A percentile compares a stretch with the other conserved stretches of the same genome.
Conservation (phyloP, 352 stramenopile genomes). For the Globisporangium spinosum region DNA sequence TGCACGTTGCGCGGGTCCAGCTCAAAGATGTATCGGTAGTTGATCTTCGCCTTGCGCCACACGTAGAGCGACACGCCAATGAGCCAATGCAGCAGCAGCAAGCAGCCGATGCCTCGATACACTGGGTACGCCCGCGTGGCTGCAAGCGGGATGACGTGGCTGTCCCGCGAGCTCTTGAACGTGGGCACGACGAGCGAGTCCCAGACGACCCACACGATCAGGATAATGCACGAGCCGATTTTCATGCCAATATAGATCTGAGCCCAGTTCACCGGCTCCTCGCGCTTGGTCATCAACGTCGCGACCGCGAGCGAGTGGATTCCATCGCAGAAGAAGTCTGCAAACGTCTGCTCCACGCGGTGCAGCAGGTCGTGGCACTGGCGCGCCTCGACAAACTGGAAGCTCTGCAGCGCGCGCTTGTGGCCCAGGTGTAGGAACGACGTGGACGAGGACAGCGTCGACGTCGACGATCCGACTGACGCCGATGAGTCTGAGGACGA, state of each 20-base stretch:
- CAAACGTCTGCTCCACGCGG: slow-evolving; percentile 65
- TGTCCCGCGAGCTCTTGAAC: slow-evolving; percentile 60
- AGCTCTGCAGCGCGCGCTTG: slow-evolving; percentile 47
- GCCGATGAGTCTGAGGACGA: background rate
- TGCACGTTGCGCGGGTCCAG: slow-evolving; percentile 85
- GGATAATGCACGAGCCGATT: slow-evolving; percentile 67
- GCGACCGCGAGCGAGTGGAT: slow-evolving; percentile 65
- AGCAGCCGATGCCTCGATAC: slow-evolving; percentile 93
- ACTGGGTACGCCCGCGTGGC: slow-evolving; percentile 89
- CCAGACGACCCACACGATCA: slow-evolving; percentile 94
- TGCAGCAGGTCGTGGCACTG: slow-evolving; percentile 44
- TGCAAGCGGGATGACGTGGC: slow-evolving; percentile 73
- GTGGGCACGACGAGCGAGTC: slow-evolving; percentile 87
- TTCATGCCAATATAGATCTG: slow-evolving; percentile 87
- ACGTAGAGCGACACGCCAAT: slow-evolving; percentile 90
- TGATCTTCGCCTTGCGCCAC: slow-evolving; percentile 87
- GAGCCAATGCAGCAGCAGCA: slow-evolving; percentile 95
- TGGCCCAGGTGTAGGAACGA: slow-evolving; percentile 36
- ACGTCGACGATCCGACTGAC: background rate
- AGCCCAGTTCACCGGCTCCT: slow-evolving; percentile 74
- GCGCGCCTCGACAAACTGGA: slow-evolving; percentile 54
- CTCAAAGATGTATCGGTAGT: slow-evolving; percentile 96
- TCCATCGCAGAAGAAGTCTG: slow-evolving; percentile 71
- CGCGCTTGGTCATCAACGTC: slow-evolving; percentile 74
- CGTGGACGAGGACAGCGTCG: slow-evolving; percentile 50